Evolutionary conservation across 371 early-diverging fungal genomes (phyloP).

Genomic region (Umbelopsis sp.): DNA sequence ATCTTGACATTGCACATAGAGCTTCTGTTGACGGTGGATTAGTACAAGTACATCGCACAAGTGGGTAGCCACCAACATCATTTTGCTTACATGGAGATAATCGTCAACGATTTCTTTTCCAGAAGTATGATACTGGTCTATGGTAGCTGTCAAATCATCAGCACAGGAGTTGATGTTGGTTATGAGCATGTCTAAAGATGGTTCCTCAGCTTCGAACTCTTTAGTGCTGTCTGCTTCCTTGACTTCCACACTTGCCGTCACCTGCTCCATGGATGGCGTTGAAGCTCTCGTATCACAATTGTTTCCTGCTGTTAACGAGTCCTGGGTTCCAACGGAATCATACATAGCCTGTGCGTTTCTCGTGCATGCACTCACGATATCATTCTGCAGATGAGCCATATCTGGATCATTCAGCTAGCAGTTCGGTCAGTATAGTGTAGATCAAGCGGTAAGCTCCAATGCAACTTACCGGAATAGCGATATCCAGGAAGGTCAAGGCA

Average conservation of each 20-base stretch:
- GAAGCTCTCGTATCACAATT: conserved; percentile 1
- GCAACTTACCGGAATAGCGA: conserved; percentile 64
- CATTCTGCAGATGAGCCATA: conserved; percentile 66
- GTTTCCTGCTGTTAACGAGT: neutral
- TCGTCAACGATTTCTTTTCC: conserved; percentile 4
- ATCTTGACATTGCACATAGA: conserved; percentile 6
- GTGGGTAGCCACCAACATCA: too few species aligned
- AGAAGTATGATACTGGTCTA: neutral
- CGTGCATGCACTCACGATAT: conserved; percentile 69
- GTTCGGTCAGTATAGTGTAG: neutral
- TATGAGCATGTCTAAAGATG: neutral
- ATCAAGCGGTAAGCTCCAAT: neutral
- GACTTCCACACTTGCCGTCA: neutral
- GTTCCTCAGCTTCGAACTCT: neutral
- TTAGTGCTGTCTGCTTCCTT: neutral
- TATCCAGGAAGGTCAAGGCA: conserved; percentile 70
- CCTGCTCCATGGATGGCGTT: conserved; percentile 2
- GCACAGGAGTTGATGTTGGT: neutral
- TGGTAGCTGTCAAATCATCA: neutral
- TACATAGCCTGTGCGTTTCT: conserved; percentile 60
- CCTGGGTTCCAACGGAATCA: neutral
- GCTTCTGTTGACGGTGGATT: neutral
- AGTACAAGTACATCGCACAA: neutral
- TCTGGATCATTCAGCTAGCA: conserved; percentile 65
- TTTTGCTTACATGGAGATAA: neutral